Evolutionary conservation across 768 basidiomycete genomes (phyloP).

Genomic region (Leccinum subgranulosum): DNA sequence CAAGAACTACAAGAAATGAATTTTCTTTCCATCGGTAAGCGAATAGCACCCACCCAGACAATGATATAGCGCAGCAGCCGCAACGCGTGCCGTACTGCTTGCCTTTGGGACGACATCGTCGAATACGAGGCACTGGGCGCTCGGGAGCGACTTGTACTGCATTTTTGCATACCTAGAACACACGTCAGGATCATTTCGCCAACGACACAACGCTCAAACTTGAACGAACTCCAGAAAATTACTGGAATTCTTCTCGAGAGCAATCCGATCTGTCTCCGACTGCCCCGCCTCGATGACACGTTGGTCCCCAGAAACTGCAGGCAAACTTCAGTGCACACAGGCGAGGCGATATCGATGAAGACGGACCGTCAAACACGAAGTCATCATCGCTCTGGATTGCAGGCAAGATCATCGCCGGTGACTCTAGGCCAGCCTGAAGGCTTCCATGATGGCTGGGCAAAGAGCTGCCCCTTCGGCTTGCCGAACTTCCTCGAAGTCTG

Average conservation of each 20-base stretch:
- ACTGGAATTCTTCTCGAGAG: slow-evolving; percentile 71
- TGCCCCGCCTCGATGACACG: slow-evolving; percentile 45
- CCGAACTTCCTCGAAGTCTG: slow-evolving; percentile 50
- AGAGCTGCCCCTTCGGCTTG: slow-evolving; percentile 58
- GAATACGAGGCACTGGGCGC: slow-evolving; percentile 50
- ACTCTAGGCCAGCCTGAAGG: slow-evolving; percentile 39
- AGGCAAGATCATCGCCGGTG: slow-evolving; percentile 43
- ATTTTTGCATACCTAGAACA: slow-evolving; percentile 67
- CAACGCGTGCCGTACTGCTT: slow-evolving; percentile 73
- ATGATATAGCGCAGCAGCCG: slow-evolving; percentile 81
- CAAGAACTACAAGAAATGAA: slow-evolving; percentile 50
- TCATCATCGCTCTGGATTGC: slow-evolving; percentile 53
- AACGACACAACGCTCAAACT: slow-evolving; percentile 1
- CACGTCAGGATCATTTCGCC: slow-evolving; percentile 11
- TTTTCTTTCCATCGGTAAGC: background rate
- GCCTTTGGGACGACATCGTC: slow-evolving; percentile 61
- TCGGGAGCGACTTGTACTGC: slow-evolving; percentile 62
- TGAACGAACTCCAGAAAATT: slow-evolving; percentile 73
- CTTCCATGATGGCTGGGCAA: slow-evolving; percentile 50
- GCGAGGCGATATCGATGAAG: background rate
- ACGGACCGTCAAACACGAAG: slow-evolving; percentile 63
- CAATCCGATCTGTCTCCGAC: slow-evolving; percentile 52
- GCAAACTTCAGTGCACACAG: slow-evolving; percentile 13
- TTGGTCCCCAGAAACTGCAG: slow-evolving; percentile 28
- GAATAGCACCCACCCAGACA: slow-evolving; percentile 58